These are phyloP conservation scores for Claviceps citrina DNA, from an alignment of 2,329 filamentous ascomycete genomes.

Conservation along the genomic window DNA sequence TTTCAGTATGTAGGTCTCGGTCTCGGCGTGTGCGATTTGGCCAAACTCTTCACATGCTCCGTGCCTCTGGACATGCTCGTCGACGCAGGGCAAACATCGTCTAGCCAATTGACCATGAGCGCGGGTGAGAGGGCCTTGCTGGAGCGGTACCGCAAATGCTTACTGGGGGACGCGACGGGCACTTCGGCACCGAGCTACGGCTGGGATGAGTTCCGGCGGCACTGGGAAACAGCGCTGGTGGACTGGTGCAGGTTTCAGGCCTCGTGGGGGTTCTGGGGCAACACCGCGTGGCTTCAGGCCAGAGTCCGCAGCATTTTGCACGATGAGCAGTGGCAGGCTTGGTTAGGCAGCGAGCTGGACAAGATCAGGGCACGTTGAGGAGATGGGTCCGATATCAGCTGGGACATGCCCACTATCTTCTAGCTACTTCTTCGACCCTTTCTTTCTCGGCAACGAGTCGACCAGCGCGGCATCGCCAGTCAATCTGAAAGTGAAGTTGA, in stretches of 20 bases:
- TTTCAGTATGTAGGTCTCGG: constrained; percentile 55
- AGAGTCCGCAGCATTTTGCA: constrained; percentile 34
- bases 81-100: constrained; percentile 16
- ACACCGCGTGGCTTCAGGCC: constrained; percentile 41
- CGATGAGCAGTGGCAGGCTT: constrained; percentile 15
- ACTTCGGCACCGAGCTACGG: constrained; percentile 24
- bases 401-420: no score
- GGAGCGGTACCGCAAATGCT: constrained; percentile 27
- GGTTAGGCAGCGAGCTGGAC: background rate
- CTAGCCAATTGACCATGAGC: constrained; percentile 30
- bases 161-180: constrained; percentile 14
- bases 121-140: constrained; percentile 36
- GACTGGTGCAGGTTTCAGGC: constrained; percentile 51
- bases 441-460: background rate
- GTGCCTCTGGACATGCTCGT: constrained; percentile 40
- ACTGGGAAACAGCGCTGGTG: constrained; percentile 53
- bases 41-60: constrained; percentile 53
- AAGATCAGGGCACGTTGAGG: background rate
- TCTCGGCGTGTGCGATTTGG: constrained; percentile 48
- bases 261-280: constrained; percentile 47
- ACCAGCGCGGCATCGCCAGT: background rate
- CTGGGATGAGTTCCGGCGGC: constrained; percentile 37
- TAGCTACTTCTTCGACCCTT: background rate
- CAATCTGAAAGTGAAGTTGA: constrained; percentile 5
- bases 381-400: no score